Evolutionary conservation across 2,329 filamentous ascomycete genomes (phyloP), one percentile per base, ranked within the genome.

Genomic region (Aspergillus tamarii): DNA sequence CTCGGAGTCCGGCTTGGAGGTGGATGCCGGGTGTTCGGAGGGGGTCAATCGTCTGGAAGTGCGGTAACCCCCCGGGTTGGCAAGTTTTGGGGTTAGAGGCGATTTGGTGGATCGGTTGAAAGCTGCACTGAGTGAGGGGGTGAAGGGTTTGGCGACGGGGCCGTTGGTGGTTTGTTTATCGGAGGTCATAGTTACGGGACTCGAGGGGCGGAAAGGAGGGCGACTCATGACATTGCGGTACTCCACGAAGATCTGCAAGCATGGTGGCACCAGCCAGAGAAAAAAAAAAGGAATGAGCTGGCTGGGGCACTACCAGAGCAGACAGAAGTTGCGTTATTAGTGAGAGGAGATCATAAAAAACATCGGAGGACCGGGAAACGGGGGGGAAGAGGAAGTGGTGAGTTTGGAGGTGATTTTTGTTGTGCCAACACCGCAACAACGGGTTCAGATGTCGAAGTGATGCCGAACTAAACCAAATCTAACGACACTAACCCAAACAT

Each of bases 61-160:
- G 50, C 73, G 71, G 55, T 73, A 64, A 26, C 67, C 72, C 23
- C 71, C 68, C n/a, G 77, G 73, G 60, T 78, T 80, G 56, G 84
- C 85, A 16, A 89, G 80, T 70, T 87, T 85, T 16, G 88, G 88
- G 21, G 87, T 87, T 64, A 89, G 74, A 53, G 87, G 87, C 23
- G 82, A 76, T 73, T 85, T 86, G 66, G 78, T 80, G 48, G 81
- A 79, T 62, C 85, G 88, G 70, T 85, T 82, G 54, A 84, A 87
- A 53, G 87, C 82, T 67, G 89, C 84, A 76, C 84, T 86, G 72
- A 93, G 87, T 64, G 88, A 85, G 59, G 92, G 91, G 81, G 89
- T 89, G 73, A 90, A 84, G 46, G 89, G 87, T 80, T 83, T 82
- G 76, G 73, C 73, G 72, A 82, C 80, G 73, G 81, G 82, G 76